These are phyloP conservation scores for Phylloporus arenicola DNA, from an alignment of 768 basidiomycete genomes.

Conservation along the genomic window DNA sequence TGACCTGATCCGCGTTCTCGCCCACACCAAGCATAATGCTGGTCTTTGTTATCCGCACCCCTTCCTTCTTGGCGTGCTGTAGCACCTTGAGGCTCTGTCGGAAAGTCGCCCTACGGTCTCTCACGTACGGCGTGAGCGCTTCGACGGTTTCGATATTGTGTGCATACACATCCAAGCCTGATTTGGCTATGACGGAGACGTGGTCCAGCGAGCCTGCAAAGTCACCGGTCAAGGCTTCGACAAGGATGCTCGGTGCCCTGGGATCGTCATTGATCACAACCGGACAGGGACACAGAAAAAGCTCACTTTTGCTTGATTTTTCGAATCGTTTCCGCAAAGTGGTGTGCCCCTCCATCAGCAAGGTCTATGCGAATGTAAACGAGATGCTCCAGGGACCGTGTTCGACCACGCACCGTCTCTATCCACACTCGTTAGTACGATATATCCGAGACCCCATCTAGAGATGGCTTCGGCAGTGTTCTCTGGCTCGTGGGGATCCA, in stretches of 20 bases:
- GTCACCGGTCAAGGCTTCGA: conserved; percentile 95
- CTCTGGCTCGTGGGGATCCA: conserved; percentile 96
- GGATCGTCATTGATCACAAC: background rate
- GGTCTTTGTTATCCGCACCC: conserved; percentile 89
- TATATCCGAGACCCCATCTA: conserved; percentile 96
- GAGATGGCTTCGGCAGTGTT: conserved; percentile 97
- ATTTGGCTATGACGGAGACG: conserved; percentile 79
- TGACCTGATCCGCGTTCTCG: conserved; percentile 77
- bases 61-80: conserved; percentile 76
- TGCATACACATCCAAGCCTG: conserved; percentile 95
- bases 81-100: conserved; percentile 78
- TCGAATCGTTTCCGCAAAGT: conserved; percentile 92
- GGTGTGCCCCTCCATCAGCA: conserved; percentile 83
- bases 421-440: conserved; percentile 94
- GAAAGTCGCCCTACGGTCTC: conserved; percentile 91
- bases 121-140: conserved; percentile 87
- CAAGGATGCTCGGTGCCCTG: conserved; percentile 91
- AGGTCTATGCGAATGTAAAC: conserved; percentile 54
- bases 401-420: conserved; percentile 69
- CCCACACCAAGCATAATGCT: conserved; percentile 99
- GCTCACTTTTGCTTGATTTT: conserved; percentile 88
- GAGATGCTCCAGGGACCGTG: background rate
- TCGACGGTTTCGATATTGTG: conserved; percentile 98
- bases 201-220: conserved; percentile 76
- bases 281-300: conserved; percentile 27